Percentiles rank a stretch among this genome's conserved stretches.
These are phyloP conservation scores for Erysimum pusillum DNA, from an alignment of 441 rosid genomes.

Conservation along the genomic window DNA sequence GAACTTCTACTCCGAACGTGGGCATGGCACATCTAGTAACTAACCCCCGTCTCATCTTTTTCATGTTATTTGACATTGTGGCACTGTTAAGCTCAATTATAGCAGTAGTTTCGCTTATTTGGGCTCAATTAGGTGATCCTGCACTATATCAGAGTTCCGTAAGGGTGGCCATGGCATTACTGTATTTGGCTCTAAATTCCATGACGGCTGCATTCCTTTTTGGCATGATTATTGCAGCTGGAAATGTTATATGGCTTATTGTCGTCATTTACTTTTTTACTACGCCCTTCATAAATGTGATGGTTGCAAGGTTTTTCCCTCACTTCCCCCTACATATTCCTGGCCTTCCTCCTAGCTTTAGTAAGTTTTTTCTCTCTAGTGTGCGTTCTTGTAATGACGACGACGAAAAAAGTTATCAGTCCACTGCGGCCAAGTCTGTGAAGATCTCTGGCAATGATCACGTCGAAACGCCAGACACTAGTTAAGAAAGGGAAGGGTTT, in stretches of 20 bases:
- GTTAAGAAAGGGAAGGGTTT: no score
- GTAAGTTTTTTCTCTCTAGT: no score
- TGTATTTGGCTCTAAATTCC: neutral
- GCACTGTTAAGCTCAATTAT: neutral
- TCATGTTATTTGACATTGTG: neutral
- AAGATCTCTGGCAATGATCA: no score
- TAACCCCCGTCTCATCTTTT: neutral
- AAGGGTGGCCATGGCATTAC: neutral
- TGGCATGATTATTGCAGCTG: neutral
- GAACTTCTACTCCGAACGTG: neutral
- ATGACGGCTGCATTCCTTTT: neutral
- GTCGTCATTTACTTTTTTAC: no score
- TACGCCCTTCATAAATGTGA: no score
- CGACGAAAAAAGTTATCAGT: neutral
- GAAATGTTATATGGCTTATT: neutral
- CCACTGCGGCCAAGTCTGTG: neutral
- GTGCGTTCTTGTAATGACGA: no score
- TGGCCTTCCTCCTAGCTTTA: no score
- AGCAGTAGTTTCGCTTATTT: neutral
- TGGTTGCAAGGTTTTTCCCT: conserved; percentile 17
- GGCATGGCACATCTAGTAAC: conserved; percentile 6
- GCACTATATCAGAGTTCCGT: neutral
- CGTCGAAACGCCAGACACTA: no score
- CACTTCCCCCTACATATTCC: conserved; percentile 8
- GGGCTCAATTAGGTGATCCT: conserved; percentile 9